Conservation (phyloP, 345 rosid genomes). For the Syzygium jambos region DNA sequence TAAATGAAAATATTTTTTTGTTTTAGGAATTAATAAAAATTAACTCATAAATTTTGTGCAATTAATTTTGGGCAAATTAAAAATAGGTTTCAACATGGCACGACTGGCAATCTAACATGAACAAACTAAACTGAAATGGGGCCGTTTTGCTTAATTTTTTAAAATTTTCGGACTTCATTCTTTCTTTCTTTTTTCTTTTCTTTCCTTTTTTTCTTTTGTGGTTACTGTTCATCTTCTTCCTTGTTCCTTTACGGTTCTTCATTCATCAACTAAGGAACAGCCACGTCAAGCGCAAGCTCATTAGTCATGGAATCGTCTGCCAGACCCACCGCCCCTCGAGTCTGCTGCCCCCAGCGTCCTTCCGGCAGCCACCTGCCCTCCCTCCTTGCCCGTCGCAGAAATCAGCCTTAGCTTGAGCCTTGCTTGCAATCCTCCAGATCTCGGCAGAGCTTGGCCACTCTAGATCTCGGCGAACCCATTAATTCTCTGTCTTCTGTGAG, state of each 20-base stretch:
- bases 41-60: no score
- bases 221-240: not conserved
- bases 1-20: no score
- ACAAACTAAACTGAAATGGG: no score
- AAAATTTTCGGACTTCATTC: no score
- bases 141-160: not conserved
- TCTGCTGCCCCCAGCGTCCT: not conserved
- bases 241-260: not conserved
- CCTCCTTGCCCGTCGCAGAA: not conserved
- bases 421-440: not conserved
- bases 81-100: no score
- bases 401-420: no score
- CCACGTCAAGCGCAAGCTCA: not conserved
- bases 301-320: not conserved
- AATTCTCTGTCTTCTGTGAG: not conserved
- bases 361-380: no score
- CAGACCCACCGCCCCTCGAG: not conserved
- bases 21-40: no score
- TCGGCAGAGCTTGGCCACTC: not conserved
- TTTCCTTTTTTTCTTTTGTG: not conserved
- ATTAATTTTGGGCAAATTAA: no score
- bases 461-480: no score
- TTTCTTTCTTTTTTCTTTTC: no score
- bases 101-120: not conserved
- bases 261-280: not conserved